Evolutionary conservation across 2,329 filamentous ascomycete genomes (phyloP).

Genomic region (Herpotrichia juniperi): DNA sequence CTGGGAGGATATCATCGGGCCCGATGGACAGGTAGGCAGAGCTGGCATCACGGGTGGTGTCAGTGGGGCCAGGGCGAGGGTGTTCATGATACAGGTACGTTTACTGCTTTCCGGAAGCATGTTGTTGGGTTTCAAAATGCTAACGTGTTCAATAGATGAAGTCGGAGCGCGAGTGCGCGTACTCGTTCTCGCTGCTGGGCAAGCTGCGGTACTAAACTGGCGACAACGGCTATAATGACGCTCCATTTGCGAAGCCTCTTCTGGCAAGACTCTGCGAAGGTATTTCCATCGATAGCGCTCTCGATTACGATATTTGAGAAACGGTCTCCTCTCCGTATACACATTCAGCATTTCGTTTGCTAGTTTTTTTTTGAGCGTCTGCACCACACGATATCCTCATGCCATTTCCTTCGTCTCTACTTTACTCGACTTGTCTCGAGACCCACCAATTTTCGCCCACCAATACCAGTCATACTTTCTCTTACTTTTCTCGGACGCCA

Average conservation of each 20-base stretch:
- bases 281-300: too few species aligned
- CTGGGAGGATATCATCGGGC: slow-evolving; percentile 67
- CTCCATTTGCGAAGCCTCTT: neutral
- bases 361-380: too few species aligned
- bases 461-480: too few species aligned
- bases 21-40: slow-evolving; percentile 64
- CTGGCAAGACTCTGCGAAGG: neutral
- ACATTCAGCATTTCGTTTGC: too few species aligned
- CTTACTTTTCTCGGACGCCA: neutral
- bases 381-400: too few species aligned
- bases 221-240: neutral
- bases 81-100: slow-evolving; percentile 68
- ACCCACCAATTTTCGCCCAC: too few species aligned
- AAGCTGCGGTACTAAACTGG: slow-evolving; percentile 53
- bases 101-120: neutral
- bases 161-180: slow-evolving; percentile 55
- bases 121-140: neutral
- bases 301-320: too few species aligned
- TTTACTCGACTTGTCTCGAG: too few species aligned
- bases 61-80: slow-evolving; percentile 57
- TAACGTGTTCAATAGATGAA: slow-evolving; percentile 40
- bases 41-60: slow-evolving; percentile 64
- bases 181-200: slow-evolving; percentile 56
- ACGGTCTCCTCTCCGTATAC: too few species aligned
- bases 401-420: neutral